A percentile compares a stretch with the other conserved stretches of the same genome.
phyloP scores from a whole-genome alignment of 768 basidiomycete species.

The Rhizopogon sp. region DNA sequence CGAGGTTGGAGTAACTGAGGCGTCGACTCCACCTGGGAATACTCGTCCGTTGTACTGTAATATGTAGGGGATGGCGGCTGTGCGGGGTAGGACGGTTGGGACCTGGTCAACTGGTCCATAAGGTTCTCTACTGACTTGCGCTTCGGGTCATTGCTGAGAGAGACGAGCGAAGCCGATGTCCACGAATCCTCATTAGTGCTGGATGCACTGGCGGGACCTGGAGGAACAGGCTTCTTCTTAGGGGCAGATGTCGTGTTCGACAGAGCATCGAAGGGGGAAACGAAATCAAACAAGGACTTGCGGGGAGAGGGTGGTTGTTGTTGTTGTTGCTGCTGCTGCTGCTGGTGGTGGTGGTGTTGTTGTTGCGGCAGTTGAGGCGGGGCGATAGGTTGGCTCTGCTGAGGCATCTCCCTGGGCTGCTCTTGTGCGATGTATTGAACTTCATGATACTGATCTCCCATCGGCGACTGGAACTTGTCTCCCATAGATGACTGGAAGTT shows the following conservation, averaged over 20 bases:
- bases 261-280: conserved; percentile 81
- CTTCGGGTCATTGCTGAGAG: conserved; percentile 45
- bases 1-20: conserved; percentile 32
- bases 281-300: conserved; percentile 82
- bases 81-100: conserved; percentile 30
- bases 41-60: conserved; percentile 39
- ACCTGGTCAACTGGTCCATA: conserved; percentile 64
- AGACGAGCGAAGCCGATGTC: conserved; percentile 30
- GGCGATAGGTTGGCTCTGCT: conserved; percentile 14
- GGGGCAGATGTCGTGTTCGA: conserved; percentile 37
- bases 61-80: conserved; percentile 33
- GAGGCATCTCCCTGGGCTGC: conserved; percentile 19
- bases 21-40: conserved; percentile 35
- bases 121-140: conserved; percentile 81
- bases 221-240: conserved; percentile 70
- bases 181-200: conserved; percentile 58
- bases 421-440: conserved; percentile 17
- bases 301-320: conserved; percentile 63
- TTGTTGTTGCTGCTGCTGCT: conserved; percentile 23
- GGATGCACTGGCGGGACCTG: conserved; percentile 33
- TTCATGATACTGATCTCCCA: conserved; percentile 35
- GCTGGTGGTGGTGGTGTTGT: conserved; percentile 36
- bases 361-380: conserved; percentile 30
- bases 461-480: not conserved
- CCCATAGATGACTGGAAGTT: not conserved